These are phyloP conservation scores for Guillardia theta DNA, from an alignment of 78 protist species.

Conservation along the genomic window DNA sequence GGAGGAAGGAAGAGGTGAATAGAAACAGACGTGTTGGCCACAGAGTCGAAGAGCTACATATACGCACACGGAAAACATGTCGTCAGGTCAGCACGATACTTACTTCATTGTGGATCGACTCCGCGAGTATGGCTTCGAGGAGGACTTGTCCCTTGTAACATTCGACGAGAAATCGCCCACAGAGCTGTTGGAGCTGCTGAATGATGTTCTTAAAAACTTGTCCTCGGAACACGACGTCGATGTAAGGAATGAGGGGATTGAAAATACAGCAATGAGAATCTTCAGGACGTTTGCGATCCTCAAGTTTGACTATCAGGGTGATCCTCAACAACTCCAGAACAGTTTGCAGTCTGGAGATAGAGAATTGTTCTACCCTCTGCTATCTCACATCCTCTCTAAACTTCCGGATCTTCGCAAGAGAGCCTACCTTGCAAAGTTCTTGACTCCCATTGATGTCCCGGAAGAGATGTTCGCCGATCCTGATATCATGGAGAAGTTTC, in stretches of 20 bases:
- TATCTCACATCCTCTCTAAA: not conserved
- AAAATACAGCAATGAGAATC: not conserved
- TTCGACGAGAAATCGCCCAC: not conserved
- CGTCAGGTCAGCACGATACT: not conserved
- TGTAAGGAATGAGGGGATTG: not conserved
- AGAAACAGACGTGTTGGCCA: no score
- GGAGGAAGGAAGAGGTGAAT: no score
- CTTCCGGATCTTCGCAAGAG: not conserved
- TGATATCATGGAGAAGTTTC: not conserved
- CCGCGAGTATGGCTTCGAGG: not conserved
- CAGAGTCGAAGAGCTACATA: no score
- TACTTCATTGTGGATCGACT: slow-evolving; percentile 21
- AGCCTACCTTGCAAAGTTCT: not conserved
- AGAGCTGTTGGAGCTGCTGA: slow-evolving; percentile 6
- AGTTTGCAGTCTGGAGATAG: not conserved
- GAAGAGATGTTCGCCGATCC: slow-evolving; percentile 38
- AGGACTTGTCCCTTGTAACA: slow-evolving; percentile 3
- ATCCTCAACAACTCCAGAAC: not conserved
- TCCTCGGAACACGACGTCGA: not conserved
- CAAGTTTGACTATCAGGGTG: slow-evolving; percentile 1
- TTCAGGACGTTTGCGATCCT: not conserved
- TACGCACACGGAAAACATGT: no score
- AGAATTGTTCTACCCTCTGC: not conserved
- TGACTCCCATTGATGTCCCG: slow-evolving; percentile 2
- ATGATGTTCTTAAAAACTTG: not conserved